phyloP scores from a whole-genome alignment of 306 rosid species.

The Pueraria montana region DNA sequence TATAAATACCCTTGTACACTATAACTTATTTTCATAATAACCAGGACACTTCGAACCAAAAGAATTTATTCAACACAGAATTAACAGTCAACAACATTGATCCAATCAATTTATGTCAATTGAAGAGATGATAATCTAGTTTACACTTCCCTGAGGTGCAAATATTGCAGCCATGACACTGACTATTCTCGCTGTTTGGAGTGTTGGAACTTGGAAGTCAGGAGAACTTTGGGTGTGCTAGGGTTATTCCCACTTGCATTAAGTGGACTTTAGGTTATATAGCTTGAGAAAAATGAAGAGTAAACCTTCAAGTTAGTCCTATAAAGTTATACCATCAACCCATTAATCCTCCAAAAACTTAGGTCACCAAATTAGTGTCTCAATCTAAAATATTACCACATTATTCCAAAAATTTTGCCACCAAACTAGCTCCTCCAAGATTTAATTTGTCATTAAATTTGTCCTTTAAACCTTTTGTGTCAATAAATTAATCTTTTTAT shows the following conservation, averaged over 20 bases:
- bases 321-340: not conserved
- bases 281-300: not conserved
- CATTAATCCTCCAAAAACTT: not conserved
- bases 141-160: conserved; percentile 20
- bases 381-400: not conserved
- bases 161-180: not conserved
- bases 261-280: not conserved
- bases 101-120: conserved; percentile 30
- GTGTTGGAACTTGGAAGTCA: not conserved
- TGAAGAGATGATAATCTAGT: conserved; percentile 28
- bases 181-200: conserved; percentile 30
- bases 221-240: no score
- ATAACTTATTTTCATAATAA: conserved; percentile 22
- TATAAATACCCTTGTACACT: conserved; percentile 11
- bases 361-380: not conserved
- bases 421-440: not conserved
- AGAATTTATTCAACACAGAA: conserved; percentile 13
- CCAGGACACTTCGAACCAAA: not conserved
- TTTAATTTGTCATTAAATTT: not conserved
- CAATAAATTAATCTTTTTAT: not conserved
- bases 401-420: not conserved
- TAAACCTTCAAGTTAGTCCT: not conserved
- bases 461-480: not conserved
- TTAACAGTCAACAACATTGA: conserved; percentile 13
- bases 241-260: not conserved